Conservation (phyloP, 371 early-diverging fungal genomes). For the Nematocida ausubeli region DNA sequence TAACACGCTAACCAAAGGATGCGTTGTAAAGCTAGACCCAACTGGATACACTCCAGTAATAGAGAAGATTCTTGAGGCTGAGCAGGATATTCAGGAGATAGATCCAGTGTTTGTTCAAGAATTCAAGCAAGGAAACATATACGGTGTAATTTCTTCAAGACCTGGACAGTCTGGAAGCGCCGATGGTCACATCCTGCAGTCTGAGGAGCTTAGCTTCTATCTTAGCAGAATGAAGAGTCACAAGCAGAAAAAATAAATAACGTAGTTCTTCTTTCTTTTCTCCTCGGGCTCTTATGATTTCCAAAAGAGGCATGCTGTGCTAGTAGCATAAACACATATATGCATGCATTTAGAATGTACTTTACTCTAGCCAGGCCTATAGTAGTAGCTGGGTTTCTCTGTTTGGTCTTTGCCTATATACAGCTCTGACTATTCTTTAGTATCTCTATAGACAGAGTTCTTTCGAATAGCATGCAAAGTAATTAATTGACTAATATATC, state of each 20-base stretch:
- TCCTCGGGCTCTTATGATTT: too few relatives aligned
- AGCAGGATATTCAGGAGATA: slow-evolving; percentile 82
- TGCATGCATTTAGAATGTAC: too few relatives aligned
- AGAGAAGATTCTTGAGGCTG: slow-evolving; percentile 83
- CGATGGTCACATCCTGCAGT: slow-evolving; percentile 97
- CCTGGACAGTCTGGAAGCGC: slow-evolving; percentile 96
- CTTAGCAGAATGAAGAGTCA: slow-evolving; percentile 77
- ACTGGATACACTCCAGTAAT: slow-evolving; percentile 96
- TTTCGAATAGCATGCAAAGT: too few relatives aligned
- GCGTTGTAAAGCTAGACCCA: slow-evolving; percentile 94
- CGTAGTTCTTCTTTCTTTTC: background rate
- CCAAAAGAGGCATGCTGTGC: too few relatives aligned
- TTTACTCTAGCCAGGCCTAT: too few relatives aligned
- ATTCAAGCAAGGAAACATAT: slow-evolving; percentile 88
- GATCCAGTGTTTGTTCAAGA: slow-evolving; percentile 83
- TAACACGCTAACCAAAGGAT: slow-evolving; percentile 96
- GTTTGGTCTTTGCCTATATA: too few relatives aligned
- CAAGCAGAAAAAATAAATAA: slow-evolving; percentile 66
- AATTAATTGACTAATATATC: too few relatives aligned
- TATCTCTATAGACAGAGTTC: too few relatives aligned
- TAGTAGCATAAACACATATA: too few relatives aligned
- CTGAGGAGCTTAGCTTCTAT: slow-evolving; percentile 93
- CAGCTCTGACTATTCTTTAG: too few relatives aligned
- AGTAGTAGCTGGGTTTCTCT: too few relatives aligned
- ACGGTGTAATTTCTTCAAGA: slow-evolving; percentile 81